A percentile compares a stretch with the other conserved stretches of the same genome.
These are phyloP conservation scores for Ormosia emarginata DNA, from an alignment of 306 rosid species.

Conservation along the genomic window DNA sequence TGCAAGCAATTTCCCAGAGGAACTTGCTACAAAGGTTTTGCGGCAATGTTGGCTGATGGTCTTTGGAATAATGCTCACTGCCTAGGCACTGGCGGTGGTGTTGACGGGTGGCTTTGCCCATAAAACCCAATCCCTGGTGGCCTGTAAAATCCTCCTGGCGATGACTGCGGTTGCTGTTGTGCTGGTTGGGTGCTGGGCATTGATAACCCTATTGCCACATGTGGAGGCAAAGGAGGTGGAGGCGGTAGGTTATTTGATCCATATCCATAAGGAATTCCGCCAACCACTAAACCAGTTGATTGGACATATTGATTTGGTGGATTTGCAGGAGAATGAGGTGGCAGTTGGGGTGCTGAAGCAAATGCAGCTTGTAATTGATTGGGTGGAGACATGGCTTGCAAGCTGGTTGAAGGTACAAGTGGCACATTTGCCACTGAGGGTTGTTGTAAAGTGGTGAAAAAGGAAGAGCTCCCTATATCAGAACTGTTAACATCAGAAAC, in stretches of 20 bases:
- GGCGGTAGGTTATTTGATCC: conserved; percentile 62
- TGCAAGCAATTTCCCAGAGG: conserved; percentile 29
- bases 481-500: conserved; percentile 50
- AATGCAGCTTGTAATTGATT: conserved; percentile 56
- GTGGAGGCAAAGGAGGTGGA: conserved; percentile 79
- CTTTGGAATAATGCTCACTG: conserved; percentile 44
- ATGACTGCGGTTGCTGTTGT: conserved; percentile 55
- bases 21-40: conserved; percentile 25
- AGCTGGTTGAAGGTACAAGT: conserved; percentile 33
- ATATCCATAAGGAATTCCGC: conserved; percentile 61
- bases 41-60: conserved; percentile 11
- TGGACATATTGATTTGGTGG: conserved; percentile 63
- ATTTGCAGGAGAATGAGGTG: conserved; percentile 44
- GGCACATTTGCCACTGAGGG: conserved; percentile 38
- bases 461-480: conserved; percentile 45
- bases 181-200: conserved; percentile 53
- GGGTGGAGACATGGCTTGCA: conserved; percentile 51
- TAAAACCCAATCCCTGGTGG: conserved; percentile 76
- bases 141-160: conserved; percentile 66
- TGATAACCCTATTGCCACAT: conserved; percentile 55
- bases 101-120: conserved; percentile 64
- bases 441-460: conserved; percentile 45
- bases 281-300: conserved; percentile 55
- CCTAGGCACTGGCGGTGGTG: conserved; percentile 72
- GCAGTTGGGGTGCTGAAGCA: conserved; percentile 49